Evolutionary conservation across 345 rosid genomes (phyloP), one percentile per base, ranked within the genome.

Genomic region (Brassica nigra): DNA sequence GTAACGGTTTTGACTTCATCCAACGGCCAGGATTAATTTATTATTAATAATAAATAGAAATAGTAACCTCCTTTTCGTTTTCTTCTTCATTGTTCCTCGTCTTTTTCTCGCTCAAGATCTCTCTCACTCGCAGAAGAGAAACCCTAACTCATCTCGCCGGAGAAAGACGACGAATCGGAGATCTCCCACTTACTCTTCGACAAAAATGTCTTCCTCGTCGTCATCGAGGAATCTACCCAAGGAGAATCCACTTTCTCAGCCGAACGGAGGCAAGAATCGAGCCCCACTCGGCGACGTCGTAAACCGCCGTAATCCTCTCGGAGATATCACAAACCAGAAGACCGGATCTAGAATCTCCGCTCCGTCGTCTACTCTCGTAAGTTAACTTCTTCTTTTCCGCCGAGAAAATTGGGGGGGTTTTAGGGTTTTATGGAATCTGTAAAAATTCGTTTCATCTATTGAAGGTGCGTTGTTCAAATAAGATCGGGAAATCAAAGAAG

Each of bases 241-340:
- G 81, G 73, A 73, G 28, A 77, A 61, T 37, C 66, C 79, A 34
- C 78, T 82, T 12, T 72, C 78, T 44, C 80, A 82, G 18, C 76
- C 89, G 16, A 85, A 81, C 49, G 75, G 72, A 87, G 78, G 86
- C 54, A 91, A 88, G 89, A 89, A 88, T 85, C 86, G 97, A 79
- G 85, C 85, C 49, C 91, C 97, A 39, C 92, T 94, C 62, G 75
- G 85, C 30, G 89, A 92, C 10, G 63, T 23, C 49, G 66, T 65
- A 8, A 78, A 64, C 71, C 70, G 82, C 39, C 82, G 82, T 67
- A 16, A 14, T 42, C 20, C 77, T 1, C 83, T 80, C 52, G 75
- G 78, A 2, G 78, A 80, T 27, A 80, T 94, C 80, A 86, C 94
- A 1, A 94, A 90, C 73, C 89, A 86, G 57, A 90, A 80, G 84